Base-by-base conservation (phyloP, 2,329 filamentous ascomycete genomes). In the Trichoderma hamatum region DNA sequence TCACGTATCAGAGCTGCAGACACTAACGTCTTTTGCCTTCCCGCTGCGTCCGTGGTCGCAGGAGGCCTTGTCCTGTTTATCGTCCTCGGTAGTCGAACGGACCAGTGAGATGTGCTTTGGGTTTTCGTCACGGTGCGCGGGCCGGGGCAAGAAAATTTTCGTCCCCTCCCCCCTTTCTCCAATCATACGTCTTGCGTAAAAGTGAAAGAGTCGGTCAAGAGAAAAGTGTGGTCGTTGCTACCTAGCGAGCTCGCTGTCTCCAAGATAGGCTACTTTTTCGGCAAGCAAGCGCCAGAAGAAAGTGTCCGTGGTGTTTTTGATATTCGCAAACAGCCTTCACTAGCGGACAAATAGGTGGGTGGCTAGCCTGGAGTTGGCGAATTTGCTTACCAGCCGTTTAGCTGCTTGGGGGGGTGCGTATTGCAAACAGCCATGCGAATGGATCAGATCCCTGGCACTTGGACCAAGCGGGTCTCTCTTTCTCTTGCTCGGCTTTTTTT, bases 191-290 rank as follows among this genome's bases (percentile, higher is more conserved):
- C 62, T 39, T 58, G 58, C 51, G 52, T 60, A 30, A 69, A 61
- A 65, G 65, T 28, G 28, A 69, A 70, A 70, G 69, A 59, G 69
- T 70, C 69, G 69, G 69, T 70, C 68, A 70, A 67, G 55, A 43
- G 39, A 58, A 19, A 28, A 16, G 43, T 52, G 46, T 36, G 34
- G 67, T 49, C 28, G 26, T n/a, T 58, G 49, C 60, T 43, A 28
- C 61, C 46, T 70, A 36, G 26, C n/a, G 14, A 67, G 65, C 28
- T 32, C 30, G 56, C 68, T 67, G 46, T n/a, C 34, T 51, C 62
- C 43, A 43, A 32, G 61, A 66, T 61, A 36, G 24, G 55, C 49
- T 70, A 66, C 46, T 56, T 61, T 56, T 69, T 24, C 39, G 52
- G 52, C 34, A 54, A 60, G 67, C 49, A 58, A 67, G 64, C 67